phyloP scores from a whole-genome alignment of 805 yeast genomes.

The Ogataea zsoltii region DNA sequence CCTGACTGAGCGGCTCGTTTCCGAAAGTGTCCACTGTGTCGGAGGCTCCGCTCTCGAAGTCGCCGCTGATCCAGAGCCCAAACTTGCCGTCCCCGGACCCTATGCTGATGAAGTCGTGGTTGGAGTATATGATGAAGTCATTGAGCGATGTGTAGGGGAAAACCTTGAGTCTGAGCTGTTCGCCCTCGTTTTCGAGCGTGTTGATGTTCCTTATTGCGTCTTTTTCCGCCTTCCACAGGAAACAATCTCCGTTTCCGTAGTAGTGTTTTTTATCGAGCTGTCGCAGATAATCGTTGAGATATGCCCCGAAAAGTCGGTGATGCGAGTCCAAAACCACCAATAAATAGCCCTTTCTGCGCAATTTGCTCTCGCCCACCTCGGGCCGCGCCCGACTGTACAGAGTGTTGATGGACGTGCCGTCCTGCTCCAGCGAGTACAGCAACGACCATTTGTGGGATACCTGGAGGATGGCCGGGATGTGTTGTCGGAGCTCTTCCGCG shows the following conservation, averaged over 20 bases:
- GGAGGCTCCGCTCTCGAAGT: slow-evolving; percentile 74
- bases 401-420: slow-evolving; percentile 85
- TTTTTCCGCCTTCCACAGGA: slow-evolving; percentile 76
- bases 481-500: slow-evolving; percentile 70
- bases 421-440: slow-evolving; percentile 83
- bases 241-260: slow-evolving; percentile 95
- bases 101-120: slow-evolving; percentile 71
- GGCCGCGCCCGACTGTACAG: slow-evolving; percentile 62
- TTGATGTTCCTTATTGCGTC: slow-evolving; percentile 36
- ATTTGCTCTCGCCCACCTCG: slow-evolving; percentile 35
- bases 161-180: slow-evolving; percentile 62
- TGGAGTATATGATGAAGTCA: slow-evolving; percentile 82
- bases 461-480: slow-evolving; percentile 79
- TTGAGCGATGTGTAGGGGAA: slow-evolving; percentile 87
- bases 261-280: slow-evolving; percentile 73
- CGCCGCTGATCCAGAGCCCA: slow-evolving; percentile 85
- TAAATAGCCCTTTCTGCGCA: slow-evolving; percentile 61
- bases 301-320: slow-evolving; percentile 74
- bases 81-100: slow-evolving; percentile 94
- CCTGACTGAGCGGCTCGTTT: slow-evolving; percentile 63
- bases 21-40: slow-evolving; percentile 84
- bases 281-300: slow-evolving; percentile 67
- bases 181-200: slow-evolving; percentile 16
- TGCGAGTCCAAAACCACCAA: slow-evolving; percentile 67
- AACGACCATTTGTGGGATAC: slow-evolving; percentile 76